Evolutionary conservation across 352 stramenopile species (phyloP), one percentile per base, ranked within the genome.

Genomic region (Globisporangium irregulare): DNA sequence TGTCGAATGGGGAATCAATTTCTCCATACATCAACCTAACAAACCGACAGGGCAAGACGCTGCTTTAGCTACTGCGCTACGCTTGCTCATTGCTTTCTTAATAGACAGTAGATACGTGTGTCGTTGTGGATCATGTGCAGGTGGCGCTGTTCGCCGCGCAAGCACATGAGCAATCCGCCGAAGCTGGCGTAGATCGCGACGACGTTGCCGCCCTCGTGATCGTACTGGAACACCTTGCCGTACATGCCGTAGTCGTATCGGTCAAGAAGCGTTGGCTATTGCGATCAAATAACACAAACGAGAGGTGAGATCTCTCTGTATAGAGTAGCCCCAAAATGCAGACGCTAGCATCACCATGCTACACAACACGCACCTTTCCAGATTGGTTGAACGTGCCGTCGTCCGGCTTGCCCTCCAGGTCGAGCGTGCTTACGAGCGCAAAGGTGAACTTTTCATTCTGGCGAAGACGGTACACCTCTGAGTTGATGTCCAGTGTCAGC

Each of bases 161-260:
- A 82, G 73, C 94, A 95, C 96, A 99, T 99, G 68, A 99, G 86
- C 70, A 99, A 79, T 41, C 97, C 97, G 63, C 97, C 97, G 81
- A 98, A 99, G 65, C 91, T 98, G 59, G 97, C 91, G 64, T 97
- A 97, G 77, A 99, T 97, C 32, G 93, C 84, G 43, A 98, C 90
- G 66, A 91, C 89, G 69, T 96, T 97, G 76, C 96, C 94, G 64
- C 96, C 97, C 68, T 98, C 88, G 78, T 99, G 96, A 69, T 97
- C 88, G 72, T 99, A 98, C 77, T 98, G 92, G 85, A 99, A 99
- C 29, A 99, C 93, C 69, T 98, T 97, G 72, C 97, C 97, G 81
- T 99, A 98, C 96, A 99, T 99, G 43, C 98, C 97, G 77, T 99
- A 99, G 82, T 99, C 97, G 75, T 99, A 99, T 69, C 98, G 96